A percentile compares a stretch with the other conserved stretches of the same genome.
phyloP scores from a whole-genome alignment of 2,329 filamentous ascomycete genomes.

The Escovopsis sp. region DNA sequence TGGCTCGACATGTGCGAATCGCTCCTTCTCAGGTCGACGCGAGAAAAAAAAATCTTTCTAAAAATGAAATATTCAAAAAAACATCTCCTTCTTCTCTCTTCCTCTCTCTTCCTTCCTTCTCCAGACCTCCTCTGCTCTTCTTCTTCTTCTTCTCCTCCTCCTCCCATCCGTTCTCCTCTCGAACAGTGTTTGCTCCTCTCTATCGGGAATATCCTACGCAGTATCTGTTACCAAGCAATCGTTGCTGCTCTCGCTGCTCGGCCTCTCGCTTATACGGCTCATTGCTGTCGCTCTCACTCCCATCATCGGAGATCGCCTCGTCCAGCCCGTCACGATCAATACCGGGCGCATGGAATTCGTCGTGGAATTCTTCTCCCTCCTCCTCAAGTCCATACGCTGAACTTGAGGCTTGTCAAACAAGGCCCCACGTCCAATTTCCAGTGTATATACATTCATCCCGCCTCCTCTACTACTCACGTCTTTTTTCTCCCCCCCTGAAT shows the following conservation, averaged over 20 bases:
- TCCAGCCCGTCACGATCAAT: background rate
- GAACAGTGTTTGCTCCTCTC: background rate
- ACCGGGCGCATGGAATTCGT: constrained; percentile 13
- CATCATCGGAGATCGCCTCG: no score
- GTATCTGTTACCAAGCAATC: background rate
- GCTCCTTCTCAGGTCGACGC: no score
- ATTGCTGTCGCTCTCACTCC: no score
- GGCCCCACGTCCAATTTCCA: background rate
- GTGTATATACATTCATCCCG: no score
- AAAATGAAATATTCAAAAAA: no score
- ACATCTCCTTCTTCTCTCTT: no score
- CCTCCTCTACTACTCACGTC: no score
- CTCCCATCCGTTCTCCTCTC: background rate
- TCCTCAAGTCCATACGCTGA: constrained; percentile 14
- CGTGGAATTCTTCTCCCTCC: constrained; percentile 12
- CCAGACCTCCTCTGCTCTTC: no score
- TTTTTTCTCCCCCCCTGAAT: no score
- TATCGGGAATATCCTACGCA: background rate
- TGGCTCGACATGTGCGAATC: no score
- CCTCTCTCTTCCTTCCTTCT: no score
- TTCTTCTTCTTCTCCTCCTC: background rate
- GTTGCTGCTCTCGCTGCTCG: background rate
- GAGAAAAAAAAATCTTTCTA: no score
- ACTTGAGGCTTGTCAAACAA: background rate
- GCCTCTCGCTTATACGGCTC: background rate